Conservation (phyloP, 345 rosid species). For the Alliaria petiolata region DNA sequence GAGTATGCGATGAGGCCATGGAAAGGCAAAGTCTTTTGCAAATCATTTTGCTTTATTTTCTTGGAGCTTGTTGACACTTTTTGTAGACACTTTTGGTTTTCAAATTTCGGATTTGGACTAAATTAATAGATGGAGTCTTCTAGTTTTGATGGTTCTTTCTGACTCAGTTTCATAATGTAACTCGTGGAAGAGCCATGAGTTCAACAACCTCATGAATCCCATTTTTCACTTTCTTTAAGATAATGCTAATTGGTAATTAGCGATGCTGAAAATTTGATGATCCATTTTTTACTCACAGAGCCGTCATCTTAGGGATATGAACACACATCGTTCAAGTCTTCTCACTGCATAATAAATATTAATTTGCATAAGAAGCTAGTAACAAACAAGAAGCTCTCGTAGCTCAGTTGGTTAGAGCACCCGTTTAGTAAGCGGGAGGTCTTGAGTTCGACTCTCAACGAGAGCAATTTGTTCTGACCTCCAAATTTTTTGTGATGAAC, state of each 20-base stretch:
- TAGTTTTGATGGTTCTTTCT: background rate
- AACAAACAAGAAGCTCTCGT: constrained; percentile 72
- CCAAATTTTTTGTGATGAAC: background rate
- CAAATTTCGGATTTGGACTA: background rate
- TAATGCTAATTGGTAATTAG: background rate
- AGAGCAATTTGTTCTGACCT: constrained; percentile 40
- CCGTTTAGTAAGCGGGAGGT: constrained; percentile 98
- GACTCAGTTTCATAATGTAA: background rate
- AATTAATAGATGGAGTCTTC: background rate
- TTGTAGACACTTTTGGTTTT: constrained; percentile 5
- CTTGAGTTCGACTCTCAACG: constrained; percentile 96
- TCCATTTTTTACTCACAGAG: background rate
- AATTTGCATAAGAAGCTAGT: no score
- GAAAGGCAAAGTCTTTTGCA: constrained; percentile 5
- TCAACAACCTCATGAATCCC: background rate
- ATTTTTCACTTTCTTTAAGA: background rate
- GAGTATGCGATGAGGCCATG: constrained; percentile 7
- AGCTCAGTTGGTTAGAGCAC: constrained; percentile 99
- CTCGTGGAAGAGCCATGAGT: background rate
- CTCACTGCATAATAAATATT: background rate
- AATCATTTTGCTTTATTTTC: constrained; percentile 8
- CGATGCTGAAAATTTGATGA: background rate
- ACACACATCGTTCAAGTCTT: no score
- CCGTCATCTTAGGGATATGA: no score
- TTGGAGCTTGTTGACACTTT: background rate